phyloP scores from a whole-genome alignment of 2,329 filamentous ascomycete genomes.

The Didymellaceae sp. region DNA sequence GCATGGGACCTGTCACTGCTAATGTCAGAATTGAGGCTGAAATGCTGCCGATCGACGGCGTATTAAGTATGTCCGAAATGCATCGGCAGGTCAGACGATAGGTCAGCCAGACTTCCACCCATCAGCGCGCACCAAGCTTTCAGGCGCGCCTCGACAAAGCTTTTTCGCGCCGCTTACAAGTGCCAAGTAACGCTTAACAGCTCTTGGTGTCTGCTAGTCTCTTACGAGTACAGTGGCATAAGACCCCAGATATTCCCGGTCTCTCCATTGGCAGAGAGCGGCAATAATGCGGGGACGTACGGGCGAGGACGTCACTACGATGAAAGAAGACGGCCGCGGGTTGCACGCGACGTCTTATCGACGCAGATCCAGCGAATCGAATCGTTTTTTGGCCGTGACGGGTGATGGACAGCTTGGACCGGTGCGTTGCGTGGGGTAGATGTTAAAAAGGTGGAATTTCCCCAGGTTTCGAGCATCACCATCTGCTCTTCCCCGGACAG shows the following conservation, averaged over 20 bases:
- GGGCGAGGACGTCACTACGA: conserved; percentile 23
- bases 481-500: background rate
- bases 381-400: background rate
- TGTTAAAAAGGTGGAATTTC: conserved; percentile 9
- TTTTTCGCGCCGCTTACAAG: conserved; percentile 13
- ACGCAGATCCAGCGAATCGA: background rate
- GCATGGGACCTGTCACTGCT: too few relatives aligned
- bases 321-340: conserved; percentile 12
- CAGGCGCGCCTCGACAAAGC: conserved; percentile 23
- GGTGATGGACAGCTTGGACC: conserved; percentile 1
- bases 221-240: background rate
- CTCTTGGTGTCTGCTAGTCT: conserved; percentile 12
- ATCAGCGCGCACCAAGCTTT: conserved; percentile 25
- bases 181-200: conserved; percentile 27
- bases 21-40: conserved; percentile 2
- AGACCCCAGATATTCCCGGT: conserved; percentile 2
- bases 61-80: background rate
- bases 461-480: conserved; percentile 1
- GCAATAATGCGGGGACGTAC: conserved; percentile 5
- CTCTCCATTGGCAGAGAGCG: conserved; percentile 3
- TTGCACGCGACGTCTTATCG: conserved; percentile 8
- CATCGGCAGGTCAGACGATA: background rate
- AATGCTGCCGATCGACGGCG: background rate
- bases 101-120: background rate
- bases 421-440: background rate